A percentile compares a stretch with the other conserved stretches of the same genome.
Conservation (phyloP, 345 rosid species). For the Euphorbia tirucalli region DNA sequence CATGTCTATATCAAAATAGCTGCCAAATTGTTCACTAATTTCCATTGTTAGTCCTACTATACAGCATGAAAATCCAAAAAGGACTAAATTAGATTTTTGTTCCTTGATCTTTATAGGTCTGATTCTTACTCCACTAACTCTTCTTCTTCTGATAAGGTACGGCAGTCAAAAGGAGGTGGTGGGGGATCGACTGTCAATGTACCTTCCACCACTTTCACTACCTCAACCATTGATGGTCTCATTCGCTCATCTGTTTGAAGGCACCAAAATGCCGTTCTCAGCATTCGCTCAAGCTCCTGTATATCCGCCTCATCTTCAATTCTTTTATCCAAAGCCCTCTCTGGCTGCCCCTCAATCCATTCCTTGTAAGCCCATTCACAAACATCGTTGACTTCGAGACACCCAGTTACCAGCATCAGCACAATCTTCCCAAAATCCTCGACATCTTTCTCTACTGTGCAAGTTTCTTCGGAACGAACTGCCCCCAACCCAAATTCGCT, state of each 20-base stretch:
- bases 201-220: constrained; percentile 78
- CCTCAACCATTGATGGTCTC: constrained; percentile 82
- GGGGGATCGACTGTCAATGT: constrained; percentile 69
- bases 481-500: constrained; percentile 54
- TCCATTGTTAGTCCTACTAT: constrained; percentile 32
- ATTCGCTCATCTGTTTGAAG: constrained; percentile 57
- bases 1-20: not conserved
- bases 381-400: constrained; percentile 36
- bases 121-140: constrained; percentile 39
- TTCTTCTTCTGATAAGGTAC: constrained; percentile 30
- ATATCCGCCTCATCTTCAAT: constrained; percentile 38
- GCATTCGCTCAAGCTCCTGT: constrained; percentile 54
- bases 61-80: constrained; percentile 7
- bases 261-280: constrained; percentile 81
- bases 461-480: constrained; percentile 22
- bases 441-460: constrained; percentile 47
- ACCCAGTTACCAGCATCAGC: constrained; percentile 49
- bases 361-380: constrained; percentile 51
- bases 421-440: constrained; percentile 66
- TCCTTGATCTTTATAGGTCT: constrained; percentile 14
- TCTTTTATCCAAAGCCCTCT: constrained; percentile 44
- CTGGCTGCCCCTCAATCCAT: constrained; percentile 52
- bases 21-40: no score
- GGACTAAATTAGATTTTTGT: not conserved
- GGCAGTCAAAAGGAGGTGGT: constrained; percentile 50